Evolutionary conservation across 2,329 filamentous ascomycete genomes (phyloP), one percentile per base, ranked within the genome.

Genomic region (Fusarium robinianum): DNA sequence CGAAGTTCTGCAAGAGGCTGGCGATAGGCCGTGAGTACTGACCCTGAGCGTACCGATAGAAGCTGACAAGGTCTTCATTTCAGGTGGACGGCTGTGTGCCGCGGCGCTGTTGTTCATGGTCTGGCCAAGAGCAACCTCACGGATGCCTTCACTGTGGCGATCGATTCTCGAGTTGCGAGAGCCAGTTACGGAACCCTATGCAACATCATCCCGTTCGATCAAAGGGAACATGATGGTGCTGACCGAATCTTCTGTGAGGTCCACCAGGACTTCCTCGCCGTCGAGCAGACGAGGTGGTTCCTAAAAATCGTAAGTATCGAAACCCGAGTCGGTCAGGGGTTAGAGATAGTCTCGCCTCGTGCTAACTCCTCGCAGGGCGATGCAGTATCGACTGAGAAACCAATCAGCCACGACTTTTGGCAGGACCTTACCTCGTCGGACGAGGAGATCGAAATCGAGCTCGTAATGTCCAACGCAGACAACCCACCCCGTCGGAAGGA

Each of bases 1-100:
- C 1, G 61, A 61, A 4, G 44, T 73, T 6, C 47, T 73, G 0
- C 69, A 72, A 5, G 49, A 59, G 2, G 39, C 45, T 2, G 63
- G 65, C 0, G 35, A 46, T 1, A 58, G 52, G 4, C 69, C 71
- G 69, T 72, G 51, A 55, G 69, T 62, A 11, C 8, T 31, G 5
- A 36, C 17, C 11, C 8, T 34, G 4, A 24, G 8, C 10, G 8
- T n/a, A 10, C 10, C 23, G 3, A 4, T 10, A 12, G 14, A 19
- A 19, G 33, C 36, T 23, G 2, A 11, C 0, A 4, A 12, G 9
- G 7, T 19, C 9, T 31, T 43, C 9, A 37, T 17, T 0, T 8
- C 12, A 68, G 68, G 0, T 71, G 67, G 68, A 65, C 62, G 0
- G 66, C 68, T 1, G 62, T 71, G 3, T 62, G 63, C 34, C 61